Percentiles rank a stretch among this genome's conserved stretches.
Evolutionary conservation across 495 filamentous ascomycete genomes (phyloP).

Genomic region (Peziza echinospora): DNA sequence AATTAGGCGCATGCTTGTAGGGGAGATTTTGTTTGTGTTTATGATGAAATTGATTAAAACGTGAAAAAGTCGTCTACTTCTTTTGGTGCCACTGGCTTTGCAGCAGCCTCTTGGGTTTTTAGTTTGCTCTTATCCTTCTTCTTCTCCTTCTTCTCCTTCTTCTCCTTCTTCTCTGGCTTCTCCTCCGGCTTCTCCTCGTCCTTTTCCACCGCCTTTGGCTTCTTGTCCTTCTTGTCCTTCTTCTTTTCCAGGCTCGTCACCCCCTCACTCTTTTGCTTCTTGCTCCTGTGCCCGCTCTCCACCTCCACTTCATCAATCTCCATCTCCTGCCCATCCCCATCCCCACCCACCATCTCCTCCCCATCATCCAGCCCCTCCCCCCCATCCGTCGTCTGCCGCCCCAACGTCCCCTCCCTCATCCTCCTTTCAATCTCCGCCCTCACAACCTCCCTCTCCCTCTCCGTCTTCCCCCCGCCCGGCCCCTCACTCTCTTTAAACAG

Average conservation of each 20-base stretch:
- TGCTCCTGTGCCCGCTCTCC: neutral
- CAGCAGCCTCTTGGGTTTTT: constrained; percentile 6
- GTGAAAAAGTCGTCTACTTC: too few species aligned
- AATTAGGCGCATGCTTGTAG: too few species aligned
- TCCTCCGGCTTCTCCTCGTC: constrained; percentile 5
- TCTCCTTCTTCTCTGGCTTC: constrained; percentile 6
- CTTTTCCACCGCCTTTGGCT: constrained; percentile 1
- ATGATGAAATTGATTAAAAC: too few species aligned
- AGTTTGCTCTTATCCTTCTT: constrained; percentile 2
- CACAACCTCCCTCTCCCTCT: constrained; percentile 27
- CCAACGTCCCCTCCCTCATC: constrained; percentile 35
- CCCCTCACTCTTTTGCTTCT: constrained; percentile 1
- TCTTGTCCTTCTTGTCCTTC: constrained; percentile 5
- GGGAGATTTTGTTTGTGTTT: too few species aligned
- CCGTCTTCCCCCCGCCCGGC: constrained; percentile 3
- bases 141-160: constrained; percentile 5
- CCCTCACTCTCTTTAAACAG: constrained; percentile 34
- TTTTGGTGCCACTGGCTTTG: constrained; percentile 5
- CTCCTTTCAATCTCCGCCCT: constrained; percentile 35
- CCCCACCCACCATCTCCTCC: constrained; percentile 3
- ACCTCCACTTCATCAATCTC: constrained; percentile 3
- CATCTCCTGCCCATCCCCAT: constrained; percentile 1
- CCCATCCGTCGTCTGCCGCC: constrained; percentile 28
- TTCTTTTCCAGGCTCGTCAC: constrained; percentile 3
- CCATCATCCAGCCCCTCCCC: constrained; percentile 2